Conservation (phyloP, 495 filamentous ascomycete genomes). For the Geopyxis carbonaria region DNA sequence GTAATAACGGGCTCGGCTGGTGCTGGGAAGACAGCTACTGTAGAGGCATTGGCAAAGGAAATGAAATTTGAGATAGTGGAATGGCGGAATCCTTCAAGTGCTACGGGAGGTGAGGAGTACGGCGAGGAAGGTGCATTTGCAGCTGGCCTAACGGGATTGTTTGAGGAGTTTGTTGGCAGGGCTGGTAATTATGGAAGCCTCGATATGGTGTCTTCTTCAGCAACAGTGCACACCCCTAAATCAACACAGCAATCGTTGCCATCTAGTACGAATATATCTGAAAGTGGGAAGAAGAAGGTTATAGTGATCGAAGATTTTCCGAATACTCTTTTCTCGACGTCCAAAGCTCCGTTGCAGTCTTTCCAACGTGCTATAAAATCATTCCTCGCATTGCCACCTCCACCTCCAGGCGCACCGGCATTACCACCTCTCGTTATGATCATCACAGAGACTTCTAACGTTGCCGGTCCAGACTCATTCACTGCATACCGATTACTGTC, state of each 20-base stretch:
- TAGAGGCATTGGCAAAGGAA: slow-evolving; percentile 54
- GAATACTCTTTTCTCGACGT: slow-evolving; percentile 49
- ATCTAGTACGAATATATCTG: slow-evolving; percentile 14
- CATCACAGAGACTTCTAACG: slow-evolving; percentile 54
- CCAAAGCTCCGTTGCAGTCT: slow-evolving; percentile 45
- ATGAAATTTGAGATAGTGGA: slow-evolving; percentile 62
- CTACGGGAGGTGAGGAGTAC: slow-evolving; percentile 11
- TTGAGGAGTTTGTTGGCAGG: slow-evolving; percentile 76
- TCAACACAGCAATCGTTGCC: slow-evolving; percentile 5
- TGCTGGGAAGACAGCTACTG: slow-evolving; percentile 76
- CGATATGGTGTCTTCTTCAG: slow-evolving; percentile 35
- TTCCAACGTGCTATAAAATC: slow-evolving; percentile 53
- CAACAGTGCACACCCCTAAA: slow-evolving; percentile 1
- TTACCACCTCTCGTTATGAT: slow-evolving; percentile 70
- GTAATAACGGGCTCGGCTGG: slow-evolving; percentile 85
- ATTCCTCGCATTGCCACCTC: slow-evolving; percentile 16
- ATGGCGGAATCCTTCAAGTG: slow-evolving; percentile 68
- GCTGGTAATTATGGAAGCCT: slow-evolving; percentile 64
- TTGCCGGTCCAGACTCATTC: slow-evolving; percentile 52
- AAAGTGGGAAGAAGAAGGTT: slow-evolving; percentile 32
- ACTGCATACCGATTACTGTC: slow-evolving; percentile 80
- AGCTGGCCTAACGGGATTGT: slow-evolving; percentile 40
- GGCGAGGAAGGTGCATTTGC: slow-evolving; percentile 12
- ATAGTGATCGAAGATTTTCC: slow-evolving; percentile 93
- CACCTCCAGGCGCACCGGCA: slow-evolving; percentile 10